A percentile compares a stretch with the other conserved stretches of the same genome.
phyloP scores from a whole-genome alignment of 2,329 filamentous ascomycete species.

The Rugonectria rugulosa region DNA sequence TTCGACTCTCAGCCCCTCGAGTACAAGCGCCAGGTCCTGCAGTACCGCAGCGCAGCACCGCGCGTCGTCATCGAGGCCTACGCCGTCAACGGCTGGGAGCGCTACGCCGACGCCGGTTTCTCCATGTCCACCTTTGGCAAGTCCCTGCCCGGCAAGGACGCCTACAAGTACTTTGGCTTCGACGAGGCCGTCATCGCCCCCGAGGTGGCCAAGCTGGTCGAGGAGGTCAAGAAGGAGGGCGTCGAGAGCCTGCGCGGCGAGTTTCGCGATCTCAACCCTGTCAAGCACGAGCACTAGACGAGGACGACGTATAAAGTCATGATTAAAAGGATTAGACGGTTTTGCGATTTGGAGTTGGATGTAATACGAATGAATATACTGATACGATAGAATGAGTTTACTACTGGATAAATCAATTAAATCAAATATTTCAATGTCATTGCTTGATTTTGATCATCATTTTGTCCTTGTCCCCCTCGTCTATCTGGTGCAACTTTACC shows the following conservation, averaged over 20 bases:
- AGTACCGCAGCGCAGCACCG: slow-evolving; percentile 51
- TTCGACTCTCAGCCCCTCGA: slow-evolving; percentile 52
- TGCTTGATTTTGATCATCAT: too few relatives aligned
- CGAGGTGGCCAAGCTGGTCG: slow-evolving; percentile 44
- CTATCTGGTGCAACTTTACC: too few relatives aligned
- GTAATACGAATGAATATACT: slow-evolving; percentile 23
- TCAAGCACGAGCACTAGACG: slow-evolving; percentile 32
- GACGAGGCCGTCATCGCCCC: slow-evolving; percentile 52
- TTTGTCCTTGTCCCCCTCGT: too few relatives aligned
- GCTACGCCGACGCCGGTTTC: slow-evolving; percentile 64
- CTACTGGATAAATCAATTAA: slow-evolving; percentile 23
- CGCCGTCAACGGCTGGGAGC: slow-evolving; percentile 64
- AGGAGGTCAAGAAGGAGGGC: slow-evolving; percentile 40
- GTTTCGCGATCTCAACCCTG: slow-evolving; percentile 41
- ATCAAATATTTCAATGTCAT: too few relatives aligned
- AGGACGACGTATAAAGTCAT: background rate
- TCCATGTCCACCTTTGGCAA: slow-evolving; percentile 64
- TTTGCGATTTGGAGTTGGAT: slow-evolving; percentile 16
- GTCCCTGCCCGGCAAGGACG: slow-evolving; percentile 60
- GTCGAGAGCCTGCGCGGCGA: slow-evolving; percentile 42
- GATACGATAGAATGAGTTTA: slow-evolving; percentile 15
- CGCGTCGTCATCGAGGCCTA: slow-evolving; percentile 68
- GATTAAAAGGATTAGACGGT: slow-evolving; percentile 15
- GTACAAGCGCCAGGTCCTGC: slow-evolving; percentile 56
- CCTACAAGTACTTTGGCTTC: slow-evolving; percentile 65